Percentiles rank a stretch among this genome's conserved stretches.
These are phyloP conservation scores for Fusarium pseudoanthophilum DNA, from an alignment of 2,329 filamentous ascomycete genomes.

Conservation along the genomic window DNA sequence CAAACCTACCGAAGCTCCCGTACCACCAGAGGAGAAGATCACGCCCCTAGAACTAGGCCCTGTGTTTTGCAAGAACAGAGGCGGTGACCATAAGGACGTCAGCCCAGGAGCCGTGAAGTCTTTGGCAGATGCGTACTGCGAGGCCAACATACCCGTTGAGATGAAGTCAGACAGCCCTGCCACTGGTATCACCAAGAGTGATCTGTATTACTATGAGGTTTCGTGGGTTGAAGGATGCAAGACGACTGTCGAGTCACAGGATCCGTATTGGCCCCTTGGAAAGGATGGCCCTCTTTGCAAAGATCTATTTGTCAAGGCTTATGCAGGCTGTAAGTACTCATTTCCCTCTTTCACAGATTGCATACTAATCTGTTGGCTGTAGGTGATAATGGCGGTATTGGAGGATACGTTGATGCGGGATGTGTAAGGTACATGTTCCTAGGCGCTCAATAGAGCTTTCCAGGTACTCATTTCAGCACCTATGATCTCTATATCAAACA, in stretches of 20 bases:
- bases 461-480: rapidly evolving
- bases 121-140: not conserved
- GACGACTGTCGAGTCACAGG: not conserved
- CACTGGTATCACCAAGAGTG: not conserved
- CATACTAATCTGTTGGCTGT: rapidly evolving
- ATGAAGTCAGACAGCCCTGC: not conserved
- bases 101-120: not conserved
- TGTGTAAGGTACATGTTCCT: not conserved
- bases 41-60: not conserved
- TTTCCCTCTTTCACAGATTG: rapidly evolving
- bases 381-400: slow-evolving; percentile 6
- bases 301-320: not conserved
- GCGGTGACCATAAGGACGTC: not conserved
- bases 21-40: not conserved
- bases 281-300: not conserved
- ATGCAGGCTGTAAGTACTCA: not conserved
- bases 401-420: not conserved
- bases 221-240: slow-evolving; percentile 3
- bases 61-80: not conserved
- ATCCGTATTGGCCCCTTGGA: not conserved
- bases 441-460: not conserved
- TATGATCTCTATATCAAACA: not conserved
- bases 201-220: not conserved
- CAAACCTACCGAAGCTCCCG: not conserved
- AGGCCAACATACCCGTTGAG: not conserved